Conservation (phyloP, 805 yeast genomes). For the Candida adriatica region DNA sequence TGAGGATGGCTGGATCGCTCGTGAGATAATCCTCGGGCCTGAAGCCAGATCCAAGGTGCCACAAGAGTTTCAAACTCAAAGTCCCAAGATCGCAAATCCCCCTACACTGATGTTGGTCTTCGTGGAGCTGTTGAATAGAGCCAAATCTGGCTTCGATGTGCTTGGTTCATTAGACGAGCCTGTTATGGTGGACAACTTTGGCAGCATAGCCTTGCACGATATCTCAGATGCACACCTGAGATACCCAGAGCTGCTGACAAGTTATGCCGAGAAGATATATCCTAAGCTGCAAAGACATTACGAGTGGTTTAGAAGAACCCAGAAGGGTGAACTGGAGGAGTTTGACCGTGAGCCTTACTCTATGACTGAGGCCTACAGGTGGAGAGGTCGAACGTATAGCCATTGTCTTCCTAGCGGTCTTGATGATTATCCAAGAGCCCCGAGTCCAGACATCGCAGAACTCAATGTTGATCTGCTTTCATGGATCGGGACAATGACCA, state of each 20-base stretch:
- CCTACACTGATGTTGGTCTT: conserved; percentile 83
- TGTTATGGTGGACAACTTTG: conserved; percentile 16
- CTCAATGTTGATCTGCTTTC: conserved; percentile 82
- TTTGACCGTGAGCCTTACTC: conserved; percentile 56
- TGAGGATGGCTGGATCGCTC: conserved; percentile 92
- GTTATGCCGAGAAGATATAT: conserved; percentile 59
- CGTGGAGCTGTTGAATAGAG: conserved; percentile 45
- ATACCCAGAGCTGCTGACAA: conserved; percentile 51
- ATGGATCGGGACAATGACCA: conserved; percentile 93
- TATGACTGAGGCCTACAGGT: conserved; percentile 64
- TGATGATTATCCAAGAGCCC: conserved; percentile 91
- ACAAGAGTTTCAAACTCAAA: conserved; percentile 72
- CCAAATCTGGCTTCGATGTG: conserved; percentile 22
- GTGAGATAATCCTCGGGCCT: conserved; percentile 89
- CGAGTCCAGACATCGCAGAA: conserved; percentile 79
- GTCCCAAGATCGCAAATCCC: conserved; percentile 88
- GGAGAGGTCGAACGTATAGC: conserved; percentile 85
- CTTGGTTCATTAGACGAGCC: conserved; percentile 28
- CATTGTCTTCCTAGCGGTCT: conserved; percentile 91
- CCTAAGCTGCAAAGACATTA: conserved; percentile 74
- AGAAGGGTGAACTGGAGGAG: conserved; percentile 64
- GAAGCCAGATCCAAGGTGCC: conserved; percentile 91
- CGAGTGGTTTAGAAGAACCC: conserved; percentile 80
- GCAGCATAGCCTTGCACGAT: conserved; percentile 23
- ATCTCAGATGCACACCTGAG: conserved; percentile 47